phyloP scores from a whole-genome alignment of 2,329 filamentous ascomycete genomes.

The Rhinocladiella mackenziei region DNA sequence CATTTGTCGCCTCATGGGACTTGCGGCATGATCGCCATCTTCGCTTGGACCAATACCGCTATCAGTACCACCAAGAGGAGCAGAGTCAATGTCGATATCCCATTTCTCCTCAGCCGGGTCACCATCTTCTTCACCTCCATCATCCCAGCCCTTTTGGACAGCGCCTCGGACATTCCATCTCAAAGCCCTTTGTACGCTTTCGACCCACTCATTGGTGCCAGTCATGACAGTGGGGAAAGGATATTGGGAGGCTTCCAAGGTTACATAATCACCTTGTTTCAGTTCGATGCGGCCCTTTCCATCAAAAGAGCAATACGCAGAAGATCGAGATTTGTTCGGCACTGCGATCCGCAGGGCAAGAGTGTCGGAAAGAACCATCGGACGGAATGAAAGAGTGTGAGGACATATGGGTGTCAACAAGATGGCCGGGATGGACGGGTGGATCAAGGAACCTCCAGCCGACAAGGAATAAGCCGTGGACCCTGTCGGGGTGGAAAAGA shows the following conservation, averaged over 20 bases:
- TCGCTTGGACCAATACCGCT: constrained; percentile 58
- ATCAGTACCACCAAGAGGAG: constrained; percentile 39
- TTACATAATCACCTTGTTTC: constrained; percentile 89
- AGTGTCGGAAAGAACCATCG: constrained; percentile 95
- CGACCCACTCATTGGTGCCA: constrained; percentile 90
- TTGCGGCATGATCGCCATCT: constrained; percentile 51
- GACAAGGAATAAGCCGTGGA: constrained; percentile 95
- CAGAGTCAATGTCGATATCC: constrained; percentile 85
- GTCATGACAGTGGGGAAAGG: constrained; percentile 95
- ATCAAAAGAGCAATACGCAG: constrained; percentile 95
- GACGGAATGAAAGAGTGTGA: constrained; percentile 92
- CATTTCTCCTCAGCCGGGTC: constrained; percentile 60
- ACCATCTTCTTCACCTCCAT: constrained; percentile 39
- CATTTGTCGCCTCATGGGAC: constrained; percentile 68
- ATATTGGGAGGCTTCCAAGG: constrained; percentile 91
- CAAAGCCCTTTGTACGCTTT: constrained; percentile 85
- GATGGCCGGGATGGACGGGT: constrained; percentile 94
- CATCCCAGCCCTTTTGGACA: constrained; percentile 78
- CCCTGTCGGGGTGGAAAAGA: constrained; percentile 92
- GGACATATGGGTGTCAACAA: constrained; percentile 96
- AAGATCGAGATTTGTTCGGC: constrained; percentile 78
- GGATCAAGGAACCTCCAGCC: constrained; percentile 89
- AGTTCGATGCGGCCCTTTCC: constrained; percentile 94
- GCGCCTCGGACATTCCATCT: constrained; percentile 94
- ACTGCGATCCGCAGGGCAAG: constrained; percentile 87